A percentile compares a stretch with the other conserved stretches of the same genome.
These are phyloP conservation scores for Petunia axillaris DNA, from an alignment of 257 asterid genomes.

Conservation along the genomic window DNA sequence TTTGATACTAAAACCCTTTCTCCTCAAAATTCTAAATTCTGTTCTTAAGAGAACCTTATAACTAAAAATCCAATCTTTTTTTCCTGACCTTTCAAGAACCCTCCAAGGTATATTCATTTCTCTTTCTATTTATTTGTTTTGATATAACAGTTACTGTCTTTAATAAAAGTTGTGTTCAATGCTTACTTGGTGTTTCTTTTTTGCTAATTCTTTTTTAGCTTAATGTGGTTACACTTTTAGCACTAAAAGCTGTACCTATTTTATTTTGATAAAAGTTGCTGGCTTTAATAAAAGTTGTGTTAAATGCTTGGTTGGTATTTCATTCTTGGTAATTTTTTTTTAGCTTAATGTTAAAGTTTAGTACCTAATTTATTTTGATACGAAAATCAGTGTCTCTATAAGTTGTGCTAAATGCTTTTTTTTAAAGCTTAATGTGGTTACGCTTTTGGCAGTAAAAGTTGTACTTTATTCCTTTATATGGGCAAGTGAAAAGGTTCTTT, in stretches of 20 bases:
- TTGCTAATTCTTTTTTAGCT: background rate
- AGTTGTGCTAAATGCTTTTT: no score
- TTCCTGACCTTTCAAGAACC: background rate
- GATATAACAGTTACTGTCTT: background rate
- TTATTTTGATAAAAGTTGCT: background rate
- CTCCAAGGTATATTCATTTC: conserved; percentile 23
- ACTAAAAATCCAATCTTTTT: background rate
- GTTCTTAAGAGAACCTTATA: conserved; percentile 3
- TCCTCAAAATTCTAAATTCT: background rate
- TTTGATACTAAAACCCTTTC: conserved; percentile 7
- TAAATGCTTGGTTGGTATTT: background rate
- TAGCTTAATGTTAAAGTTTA: background rate
- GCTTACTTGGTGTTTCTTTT: background rate
- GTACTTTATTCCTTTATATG: no score
- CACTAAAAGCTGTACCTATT: no score
- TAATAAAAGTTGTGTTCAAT: background rate
- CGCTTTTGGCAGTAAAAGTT: no score
- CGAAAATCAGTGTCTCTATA: no score
- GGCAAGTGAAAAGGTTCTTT: no score
- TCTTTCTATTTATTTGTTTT: background rate
- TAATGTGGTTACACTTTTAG: no score
- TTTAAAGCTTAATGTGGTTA: no score
- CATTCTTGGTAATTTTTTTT: background rate
- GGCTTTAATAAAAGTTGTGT: background rate
- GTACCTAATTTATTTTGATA: no score